A percentile compares a stretch with the other conserved stretches of the same genome.
Evolutionary conservation across 371 early-diverging fungal genomes (phyloP).

Genomic region (Funneliformis caledonium): DNA sequence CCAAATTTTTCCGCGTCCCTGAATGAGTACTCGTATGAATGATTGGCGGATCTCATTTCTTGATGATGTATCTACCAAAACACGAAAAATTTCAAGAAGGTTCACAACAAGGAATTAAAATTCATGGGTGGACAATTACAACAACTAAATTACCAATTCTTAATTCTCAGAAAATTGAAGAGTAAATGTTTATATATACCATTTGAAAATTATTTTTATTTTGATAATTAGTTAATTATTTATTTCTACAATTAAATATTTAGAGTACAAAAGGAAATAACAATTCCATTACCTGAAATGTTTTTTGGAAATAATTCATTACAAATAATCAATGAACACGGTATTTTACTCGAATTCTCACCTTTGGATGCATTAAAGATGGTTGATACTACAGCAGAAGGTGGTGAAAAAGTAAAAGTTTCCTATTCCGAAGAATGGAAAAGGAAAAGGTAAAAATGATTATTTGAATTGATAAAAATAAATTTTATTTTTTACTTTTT

Average conservation of each 20-base stretch:
- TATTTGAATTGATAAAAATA: neutral
- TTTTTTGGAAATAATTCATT: conserved; percentile 88
- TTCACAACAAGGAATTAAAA: conserved; percentile 54
- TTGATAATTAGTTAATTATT: neutral
- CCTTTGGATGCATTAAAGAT: conserved; percentile 77
- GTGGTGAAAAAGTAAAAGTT: conserved; percentile 75
- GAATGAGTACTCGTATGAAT: no score
- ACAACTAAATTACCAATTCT: conserved; percentile 73
- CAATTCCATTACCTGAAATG: conserved; percentile 92
- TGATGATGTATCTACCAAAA: neutral
- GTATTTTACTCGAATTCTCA: conserved; percentile 59
- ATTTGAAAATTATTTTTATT: neutral
- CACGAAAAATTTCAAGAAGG: conserved; percentile 39
- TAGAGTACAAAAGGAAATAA: conserved; percentile 64
- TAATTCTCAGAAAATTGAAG: conserved; percentile 72
- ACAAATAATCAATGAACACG: conserved; percentile 51
- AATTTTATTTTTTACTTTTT: neutral
- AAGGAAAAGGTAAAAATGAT: conserved; percentile 63
- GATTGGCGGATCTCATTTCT: no score
- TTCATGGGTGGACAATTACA: conserved; percentile 68
- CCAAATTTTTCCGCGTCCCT: no score
- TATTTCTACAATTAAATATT: neutral
- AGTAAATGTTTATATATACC: conserved; percentile 47
- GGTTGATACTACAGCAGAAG: conserved; percentile 68
- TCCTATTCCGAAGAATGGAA: conserved; percentile 87